These are phyloP conservation scores for Trichoderma sp. DNA, from an alignment of 2,329 filamentous ascomycete species.

Conservation along the genomic window DNA sequence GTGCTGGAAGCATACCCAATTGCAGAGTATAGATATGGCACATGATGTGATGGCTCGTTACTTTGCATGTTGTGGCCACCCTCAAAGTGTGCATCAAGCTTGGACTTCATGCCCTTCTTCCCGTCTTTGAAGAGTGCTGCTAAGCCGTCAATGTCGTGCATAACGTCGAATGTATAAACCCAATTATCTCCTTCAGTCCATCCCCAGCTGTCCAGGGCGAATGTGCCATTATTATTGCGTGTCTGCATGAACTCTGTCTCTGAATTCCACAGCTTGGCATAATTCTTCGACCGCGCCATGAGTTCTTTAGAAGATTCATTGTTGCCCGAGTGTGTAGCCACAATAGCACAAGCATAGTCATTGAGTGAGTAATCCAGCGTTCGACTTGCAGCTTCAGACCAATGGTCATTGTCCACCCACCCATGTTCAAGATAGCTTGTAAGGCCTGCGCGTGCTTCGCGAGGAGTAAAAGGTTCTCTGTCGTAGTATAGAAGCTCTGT, in stretches of 20 bases:
- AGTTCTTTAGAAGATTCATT: slow-evolving; percentile 39
- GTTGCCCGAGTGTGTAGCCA: slow-evolving; percentile 45
- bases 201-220: slow-evolving; percentile 48
- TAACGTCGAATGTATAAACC: slow-evolving; percentile 55
- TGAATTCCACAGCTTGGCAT: slow-evolving; percentile 48
- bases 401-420: slow-evolving; percentile 53
- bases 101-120: slow-evolving; percentile 43
- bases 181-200: slow-evolving; percentile 56
- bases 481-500: slow-evolving; percentile 52
- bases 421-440: slow-evolving; percentile 49
- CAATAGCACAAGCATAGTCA: slow-evolving; percentile 50
- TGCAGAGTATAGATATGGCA: slow-evolving; percentile 51
- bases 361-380: slow-evolving; percentile 54
- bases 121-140: slow-evolving; percentile 45
- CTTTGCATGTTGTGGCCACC: slow-evolving; percentile 52
- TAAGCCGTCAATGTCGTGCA: slow-evolving; percentile 50
- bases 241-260: slow-evolving; percentile 53
- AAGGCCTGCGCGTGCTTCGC: slow-evolving; percentile 51
- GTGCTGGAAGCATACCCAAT: slow-evolving; percentile 46
- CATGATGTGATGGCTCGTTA: slow-evolving; percentile 54
- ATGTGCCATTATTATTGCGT: slow-evolving; percentile 51
- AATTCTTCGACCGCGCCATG: slow-evolving; percentile 45
- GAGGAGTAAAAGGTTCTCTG: slow-evolving; percentile 49
- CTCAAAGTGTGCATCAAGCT: slow-evolving; percentile 50
- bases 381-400: slow-evolving; percentile 51